A percentile compares a stretch with the other conserved stretches of the same genome.
These are phyloP conservation scores for Sarocladiaceae sp. DNA, from an alignment of 2,329 filamentous ascomycete species.

Conservation along the genomic window DNA sequence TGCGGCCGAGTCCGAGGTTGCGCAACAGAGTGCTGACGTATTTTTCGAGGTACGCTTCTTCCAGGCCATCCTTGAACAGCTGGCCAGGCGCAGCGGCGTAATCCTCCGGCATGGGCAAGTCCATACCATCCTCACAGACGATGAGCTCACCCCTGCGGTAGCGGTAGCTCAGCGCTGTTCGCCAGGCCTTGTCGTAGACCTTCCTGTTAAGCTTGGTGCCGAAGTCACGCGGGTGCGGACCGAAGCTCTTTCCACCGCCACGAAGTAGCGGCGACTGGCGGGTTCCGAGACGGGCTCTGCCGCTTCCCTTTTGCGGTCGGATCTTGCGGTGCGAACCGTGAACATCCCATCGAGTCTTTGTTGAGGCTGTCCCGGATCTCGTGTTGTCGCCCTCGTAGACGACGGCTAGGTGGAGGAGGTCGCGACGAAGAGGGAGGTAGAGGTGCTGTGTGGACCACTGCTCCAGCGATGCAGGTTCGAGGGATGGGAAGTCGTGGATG, in stretches of 20 bases:
- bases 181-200: constrained; percentile 92
- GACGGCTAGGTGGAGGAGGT: constrained; percentile 88
- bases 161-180: constrained; percentile 86
- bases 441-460: constrained; percentile 78
- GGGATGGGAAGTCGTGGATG: constrained; percentile 80
- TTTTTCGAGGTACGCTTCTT: constrained; percentile 51
- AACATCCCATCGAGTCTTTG: constrained; percentile 77
- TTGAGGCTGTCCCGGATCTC: constrained; percentile 77
- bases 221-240: constrained; percentile 91
- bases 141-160: constrained; percentile 83
- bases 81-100: constrained; percentile 37
- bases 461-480: constrained; percentile 76
- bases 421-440: constrained; percentile 76
- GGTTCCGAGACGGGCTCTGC: constrained; percentile 70
- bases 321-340: constrained; percentile 79
- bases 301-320: constrained; percentile 79
- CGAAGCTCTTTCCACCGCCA: constrained; percentile 83
- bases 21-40: constrained; percentile 64
- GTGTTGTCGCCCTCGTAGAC: constrained; percentile 87
- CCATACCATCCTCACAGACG: constrained; percentile 72
- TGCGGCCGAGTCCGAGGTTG: constrained; percentile 62
- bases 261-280: constrained; percentile 74
- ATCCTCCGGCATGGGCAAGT: constrained; percentile 52
- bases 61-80: constrained; percentile 40
- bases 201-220: constrained; percentile 76